Evolutionary conservation across 140 eudicot genomes (phyloP).

Genomic region (Oenanthe javanica): DNA sequence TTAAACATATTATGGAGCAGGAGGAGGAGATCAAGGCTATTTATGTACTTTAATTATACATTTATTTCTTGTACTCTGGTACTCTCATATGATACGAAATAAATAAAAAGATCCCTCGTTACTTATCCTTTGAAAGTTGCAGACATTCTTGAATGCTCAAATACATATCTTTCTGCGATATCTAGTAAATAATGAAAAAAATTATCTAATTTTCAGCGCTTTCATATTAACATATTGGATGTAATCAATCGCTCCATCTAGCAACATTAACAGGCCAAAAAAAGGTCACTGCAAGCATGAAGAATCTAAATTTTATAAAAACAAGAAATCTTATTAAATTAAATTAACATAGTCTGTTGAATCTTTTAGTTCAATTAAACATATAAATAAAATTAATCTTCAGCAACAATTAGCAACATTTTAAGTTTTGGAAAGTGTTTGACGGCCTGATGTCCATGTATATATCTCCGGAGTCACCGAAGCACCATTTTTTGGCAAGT

Average conservation of each 20-base stretch:
- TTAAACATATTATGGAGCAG: neutral
- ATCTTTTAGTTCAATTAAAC: neutral
- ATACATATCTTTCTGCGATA: neutral
- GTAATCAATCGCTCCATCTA: neutral
- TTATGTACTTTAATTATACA: neutral
- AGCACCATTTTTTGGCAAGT: slow-evolving; percentile 10
- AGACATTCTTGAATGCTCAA: neutral
- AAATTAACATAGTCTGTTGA: neutral
- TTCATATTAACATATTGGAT: neutral
- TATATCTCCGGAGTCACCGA: slow-evolving; percentile 7
- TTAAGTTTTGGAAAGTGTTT: slow-evolving; percentile 9
- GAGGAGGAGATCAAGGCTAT: neutral
- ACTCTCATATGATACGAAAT: neutral
- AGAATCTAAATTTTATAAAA: neutral
- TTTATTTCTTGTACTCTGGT: neutral
- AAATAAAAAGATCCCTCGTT: neutral
- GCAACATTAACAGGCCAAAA: neutral
- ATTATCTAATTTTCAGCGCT: neutral
- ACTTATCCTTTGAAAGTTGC: neutral
- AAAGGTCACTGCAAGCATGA: neutral
- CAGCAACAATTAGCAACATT: neutral
- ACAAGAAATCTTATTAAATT: neutral
- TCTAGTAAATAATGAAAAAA: neutral
- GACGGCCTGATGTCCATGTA: slow-evolving; percentile 15
- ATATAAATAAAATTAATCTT: neutral